phyloP scores from a whole-genome alignment of 2,329 filamentous ascomycete species.

The Pseudogymnoascus pannorum region DNA sequence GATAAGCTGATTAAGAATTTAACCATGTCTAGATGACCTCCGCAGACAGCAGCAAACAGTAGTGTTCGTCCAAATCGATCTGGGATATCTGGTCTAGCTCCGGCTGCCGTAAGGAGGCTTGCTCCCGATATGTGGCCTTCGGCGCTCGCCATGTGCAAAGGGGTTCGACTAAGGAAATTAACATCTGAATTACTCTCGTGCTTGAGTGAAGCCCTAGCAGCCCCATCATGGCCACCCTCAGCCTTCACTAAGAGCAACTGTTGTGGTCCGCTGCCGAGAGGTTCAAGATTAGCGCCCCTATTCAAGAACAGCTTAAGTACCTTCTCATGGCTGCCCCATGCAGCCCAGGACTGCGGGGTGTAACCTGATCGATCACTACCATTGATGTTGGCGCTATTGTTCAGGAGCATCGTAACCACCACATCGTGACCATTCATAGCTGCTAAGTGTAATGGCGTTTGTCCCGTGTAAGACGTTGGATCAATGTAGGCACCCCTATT shows the following conservation, averaged over 20 bases:
- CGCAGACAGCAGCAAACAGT: slow-evolving; percentile 16
- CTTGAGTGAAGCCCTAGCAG: neutral
- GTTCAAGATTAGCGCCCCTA: neutral
- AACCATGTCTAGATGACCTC: slow-evolving; percentile 15
- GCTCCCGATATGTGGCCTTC: neutral
- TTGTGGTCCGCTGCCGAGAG: neutral
- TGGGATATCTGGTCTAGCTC: neutral
- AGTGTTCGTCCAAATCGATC: slow-evolving; percentile 13
- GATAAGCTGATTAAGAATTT: neutral
- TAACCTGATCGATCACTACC: neutral
- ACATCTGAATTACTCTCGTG: neutral
- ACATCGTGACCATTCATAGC: neutral
- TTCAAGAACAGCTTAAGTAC: neutral
- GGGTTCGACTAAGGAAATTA: neutral
- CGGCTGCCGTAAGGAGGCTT: neutral
- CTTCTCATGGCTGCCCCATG: neutral
- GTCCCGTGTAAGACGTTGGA: neutral
- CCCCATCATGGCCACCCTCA: neutral
- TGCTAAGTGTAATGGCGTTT: neutral
- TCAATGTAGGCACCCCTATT: neutral
- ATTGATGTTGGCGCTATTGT: neutral
- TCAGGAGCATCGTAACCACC: neutral
- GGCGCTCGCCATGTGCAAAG: neutral
- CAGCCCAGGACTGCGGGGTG: neutral
- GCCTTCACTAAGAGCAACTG: neutral